phyloP scores from a whole-genome alignment of 768 basidiomycete genomes.

The Mycena albidolilacea region DNA sequence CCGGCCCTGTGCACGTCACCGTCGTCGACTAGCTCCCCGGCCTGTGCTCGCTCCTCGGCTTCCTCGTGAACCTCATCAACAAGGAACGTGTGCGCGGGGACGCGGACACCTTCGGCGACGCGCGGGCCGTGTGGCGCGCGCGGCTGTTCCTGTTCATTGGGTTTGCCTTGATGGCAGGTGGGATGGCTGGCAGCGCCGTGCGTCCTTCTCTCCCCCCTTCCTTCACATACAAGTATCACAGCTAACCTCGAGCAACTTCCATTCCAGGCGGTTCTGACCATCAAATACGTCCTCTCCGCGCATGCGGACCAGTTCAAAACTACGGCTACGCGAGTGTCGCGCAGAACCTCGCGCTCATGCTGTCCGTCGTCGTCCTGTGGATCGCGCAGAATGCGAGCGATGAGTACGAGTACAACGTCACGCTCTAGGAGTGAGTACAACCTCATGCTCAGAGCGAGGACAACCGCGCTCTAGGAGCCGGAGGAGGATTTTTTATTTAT shows the following conservation, averaged over 20 bases:
- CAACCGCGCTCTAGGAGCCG: conserved; percentile 71
- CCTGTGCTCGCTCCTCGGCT: conserved; percentile 92
- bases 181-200: conserved; percentile 96
- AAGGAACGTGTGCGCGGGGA: conserved; percentile 90
- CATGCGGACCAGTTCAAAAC: conserved; percentile 83
- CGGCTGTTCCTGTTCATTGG: conserved; percentile 93
- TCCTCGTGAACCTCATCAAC: conserved; percentile 94
- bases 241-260: not conserved
- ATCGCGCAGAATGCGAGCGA: conserved; percentile 86
- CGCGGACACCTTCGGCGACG: conserved; percentile 81
- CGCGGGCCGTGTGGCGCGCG: conserved; percentile 92
- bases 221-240: not conserved
- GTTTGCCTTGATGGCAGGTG: conserved; percentile 98
- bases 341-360: conserved; percentile 89
- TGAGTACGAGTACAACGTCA: conserved; percentile 96
- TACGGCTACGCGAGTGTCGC: conserved; percentile 97
- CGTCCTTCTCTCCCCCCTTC: conserved; percentile 54
- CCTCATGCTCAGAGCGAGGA: conserved; percentile 81
- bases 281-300: conserved; percentile 88
- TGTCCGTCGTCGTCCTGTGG: conserved; percentile 92
- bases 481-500: too few relatives aligned
- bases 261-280: conserved; percentile 83
- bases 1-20: conserved; percentile 78
- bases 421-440: conserved; percentile 58
- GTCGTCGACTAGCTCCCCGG: conserved; percentile 99